phyloP scores from a whole-genome alignment of 176 grass and related monocot species.

The Elaeis guineensis region DNA sequence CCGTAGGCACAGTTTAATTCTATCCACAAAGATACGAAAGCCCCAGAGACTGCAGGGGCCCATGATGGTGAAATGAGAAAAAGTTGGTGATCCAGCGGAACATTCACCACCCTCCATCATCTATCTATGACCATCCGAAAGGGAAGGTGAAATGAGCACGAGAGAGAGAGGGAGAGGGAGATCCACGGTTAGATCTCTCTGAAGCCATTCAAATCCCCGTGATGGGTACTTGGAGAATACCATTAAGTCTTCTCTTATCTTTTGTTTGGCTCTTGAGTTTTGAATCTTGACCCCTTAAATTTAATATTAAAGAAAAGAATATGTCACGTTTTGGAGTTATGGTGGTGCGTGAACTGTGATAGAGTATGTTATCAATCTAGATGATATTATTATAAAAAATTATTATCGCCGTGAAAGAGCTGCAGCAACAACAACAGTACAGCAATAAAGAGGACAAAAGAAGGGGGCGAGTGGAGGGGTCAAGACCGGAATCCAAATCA shows the following conservation, averaged over 20 bases:
- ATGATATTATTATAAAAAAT: too few species aligned
- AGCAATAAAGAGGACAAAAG: slow-evolving; percentile 23
- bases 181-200: not conserved
- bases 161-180: not conserved
- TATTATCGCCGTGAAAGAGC: not conserved
- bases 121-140: not conserved
- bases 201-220: too few species aligned
- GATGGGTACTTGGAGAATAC: too few species aligned
- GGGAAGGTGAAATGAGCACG: not conserved
- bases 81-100: not conserved
- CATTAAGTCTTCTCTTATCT: too few species aligned
- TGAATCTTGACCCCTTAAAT: too few species aligned
- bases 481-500: too few species aligned
- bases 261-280: too few species aligned
- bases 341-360: not conserved
- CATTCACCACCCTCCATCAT: not conserved
- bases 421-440: slow-evolving; percentile 7
- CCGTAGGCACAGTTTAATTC: too few species aligned
- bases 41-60: not conserved
- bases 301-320: not conserved
- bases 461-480: slow-evolving; percentile 3
- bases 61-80: not conserved
- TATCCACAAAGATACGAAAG: not conserved
- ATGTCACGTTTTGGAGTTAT: slow-evolving; percentile 10
- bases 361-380: too few species aligned